Conservation (phyloP, 2,329 filamentous ascomycete species). For the Apiospora rasikravindrae region DNA sequence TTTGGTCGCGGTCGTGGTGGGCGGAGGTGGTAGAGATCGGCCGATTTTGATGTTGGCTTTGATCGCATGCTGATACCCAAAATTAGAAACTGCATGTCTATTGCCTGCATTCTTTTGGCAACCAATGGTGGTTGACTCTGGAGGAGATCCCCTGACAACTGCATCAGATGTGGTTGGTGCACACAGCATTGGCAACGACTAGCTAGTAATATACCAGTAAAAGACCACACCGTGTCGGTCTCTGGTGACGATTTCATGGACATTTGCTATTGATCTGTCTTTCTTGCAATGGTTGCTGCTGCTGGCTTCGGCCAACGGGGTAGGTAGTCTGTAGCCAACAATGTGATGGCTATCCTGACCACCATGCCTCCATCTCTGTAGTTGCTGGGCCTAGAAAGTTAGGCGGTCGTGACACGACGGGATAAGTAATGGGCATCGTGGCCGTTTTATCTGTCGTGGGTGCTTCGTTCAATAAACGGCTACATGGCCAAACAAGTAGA, state of each 20-base stretch:
- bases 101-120: background rate
- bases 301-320: background rate
- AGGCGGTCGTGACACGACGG: too few relatives aligned
- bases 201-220: background rate
- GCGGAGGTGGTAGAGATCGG: background rate
- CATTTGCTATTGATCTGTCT: too few relatives aligned
- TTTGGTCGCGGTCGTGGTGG: slow-evolving; percentile 18
- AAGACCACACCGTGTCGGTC: background rate
- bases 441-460: too few relatives aligned
- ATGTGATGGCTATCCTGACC: background rate
- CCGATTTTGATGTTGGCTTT: background rate
- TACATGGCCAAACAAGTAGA: too few relatives aligned
- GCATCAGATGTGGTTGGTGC: background rate
- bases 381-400: background rate
- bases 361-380: background rate
- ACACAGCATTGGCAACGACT: background rate
- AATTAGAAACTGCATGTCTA: background rate
- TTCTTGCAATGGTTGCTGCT: background rate
- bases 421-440: too few relatives aligned
- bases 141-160: background rate
- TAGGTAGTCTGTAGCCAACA: background rate
- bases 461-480: too few relatives aligned
- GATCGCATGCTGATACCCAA: background rate
- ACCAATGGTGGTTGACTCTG: background rate
- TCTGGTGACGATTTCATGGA: background rate